phyloP scores from a whole-genome alignment of 805 yeast species.

The Priceomyces melissophilus region DNA sequence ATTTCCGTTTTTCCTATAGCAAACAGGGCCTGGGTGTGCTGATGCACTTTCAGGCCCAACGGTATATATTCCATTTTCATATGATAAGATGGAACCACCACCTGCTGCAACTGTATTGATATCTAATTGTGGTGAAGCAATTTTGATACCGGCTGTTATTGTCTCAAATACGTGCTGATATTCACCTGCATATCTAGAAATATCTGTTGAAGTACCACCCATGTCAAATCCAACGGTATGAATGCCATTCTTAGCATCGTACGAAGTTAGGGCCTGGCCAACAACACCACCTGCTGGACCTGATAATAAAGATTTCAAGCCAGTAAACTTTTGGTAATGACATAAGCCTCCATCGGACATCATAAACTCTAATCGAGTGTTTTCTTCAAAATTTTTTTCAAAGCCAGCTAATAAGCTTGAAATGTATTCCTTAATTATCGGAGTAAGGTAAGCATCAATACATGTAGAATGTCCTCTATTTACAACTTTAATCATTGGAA shows the following conservation, averaged over 20 bases:
- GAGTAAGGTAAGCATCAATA: conserved; percentile 43
- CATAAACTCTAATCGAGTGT: conserved; percentile 76
- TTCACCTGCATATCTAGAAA: conserved; percentile 25
- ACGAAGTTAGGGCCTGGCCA: conserved; percentile 85
- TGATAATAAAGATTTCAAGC: conserved; percentile 81
- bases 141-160: conserved; percentile 27
- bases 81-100: conserved; percentile 39
- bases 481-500: conserved; percentile 44
- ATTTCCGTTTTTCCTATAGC: conserved; percentile 35
- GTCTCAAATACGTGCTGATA: conserved; percentile 30
- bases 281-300: conserved; percentile 99
- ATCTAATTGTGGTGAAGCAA: conserved; percentile 28
- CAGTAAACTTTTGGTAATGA: conserved; percentile 79
- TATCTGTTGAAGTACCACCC: conserved; percentile 35
- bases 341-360: conserved; percentile 96
- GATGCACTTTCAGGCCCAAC: conserved; percentile 43
- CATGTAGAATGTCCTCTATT: conserved; percentile 40
- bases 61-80: conserved; percentile 37
- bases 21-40: conserved; percentile 40
- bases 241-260: conserved; percentile 24
- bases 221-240: conserved; percentile 38
- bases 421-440: conserved; percentile 33
- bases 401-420: conserved; percentile 38
- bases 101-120: conserved; percentile 47
- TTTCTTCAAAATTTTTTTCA: conserved; percentile 39